These are phyloP conservation scores for Filobasidium floriforme DNA, from an alignment of 768 basidiomycete species.

Conservation along the genomic window DNA sequence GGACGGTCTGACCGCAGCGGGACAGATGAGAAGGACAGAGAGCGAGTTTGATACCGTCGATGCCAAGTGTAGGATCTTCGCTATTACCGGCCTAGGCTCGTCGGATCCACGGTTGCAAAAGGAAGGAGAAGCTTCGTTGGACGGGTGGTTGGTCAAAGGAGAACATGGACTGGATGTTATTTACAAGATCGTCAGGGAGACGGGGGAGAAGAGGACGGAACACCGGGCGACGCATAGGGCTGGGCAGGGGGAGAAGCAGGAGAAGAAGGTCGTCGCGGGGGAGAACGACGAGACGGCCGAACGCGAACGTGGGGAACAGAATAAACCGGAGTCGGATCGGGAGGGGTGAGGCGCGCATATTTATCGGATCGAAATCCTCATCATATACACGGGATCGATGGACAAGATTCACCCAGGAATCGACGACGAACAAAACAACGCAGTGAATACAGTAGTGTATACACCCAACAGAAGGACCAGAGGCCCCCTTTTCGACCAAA, in stretches of 20 bases:
- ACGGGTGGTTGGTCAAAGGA: constrained; percentile 39
- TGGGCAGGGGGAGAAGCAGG: background rate
- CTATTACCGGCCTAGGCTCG: constrained; percentile 34
- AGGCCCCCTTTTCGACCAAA: too few relatives aligned
- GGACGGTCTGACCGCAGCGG: constrained; percentile 33
- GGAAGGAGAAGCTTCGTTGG: constrained; percentile 27
- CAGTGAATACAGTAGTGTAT: too few relatives aligned
- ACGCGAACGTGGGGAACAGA: too few relatives aligned
- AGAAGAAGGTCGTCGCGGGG: too few relatives aligned
- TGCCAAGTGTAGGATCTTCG: constrained; percentile 25
- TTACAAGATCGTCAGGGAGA: constrained; percentile 16
- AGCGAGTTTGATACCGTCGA: background rate
- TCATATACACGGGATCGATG: too few relatives aligned
- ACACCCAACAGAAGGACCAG: too few relatives aligned
- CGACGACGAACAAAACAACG: too few relatives aligned
- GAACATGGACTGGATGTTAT: constrained; percentile 23
- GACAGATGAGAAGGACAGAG: constrained; percentile 19
- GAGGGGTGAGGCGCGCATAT: too few relatives aligned
- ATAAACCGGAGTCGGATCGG: too few relatives aligned
- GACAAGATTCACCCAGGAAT: too few relatives aligned
- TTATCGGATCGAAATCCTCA: too few relatives aligned
- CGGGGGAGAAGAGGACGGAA: background rate
- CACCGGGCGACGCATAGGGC: background rate
- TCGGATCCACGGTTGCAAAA: constrained; percentile 31
- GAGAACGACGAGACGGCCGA: too few relatives aligned